A percentile compares a stretch with the other conserved stretches of the same genome.
phyloP scores from a whole-genome alignment of 495 filamentous ascomycete genomes.

The Apiosordaria backusii region DNA sequence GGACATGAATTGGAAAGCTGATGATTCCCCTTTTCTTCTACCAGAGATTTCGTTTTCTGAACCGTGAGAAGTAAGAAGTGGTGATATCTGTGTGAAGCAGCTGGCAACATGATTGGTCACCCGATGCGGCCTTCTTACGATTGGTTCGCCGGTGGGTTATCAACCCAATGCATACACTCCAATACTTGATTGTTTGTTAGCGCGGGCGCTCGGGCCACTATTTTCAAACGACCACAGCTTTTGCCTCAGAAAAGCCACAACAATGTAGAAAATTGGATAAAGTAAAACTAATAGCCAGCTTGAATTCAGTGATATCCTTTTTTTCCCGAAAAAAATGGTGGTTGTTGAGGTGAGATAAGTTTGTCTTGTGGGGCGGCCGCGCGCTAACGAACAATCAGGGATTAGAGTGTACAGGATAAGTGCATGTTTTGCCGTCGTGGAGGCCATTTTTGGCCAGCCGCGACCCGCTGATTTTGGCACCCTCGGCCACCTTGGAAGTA shows the following conservation, averaged over 20 bases:
- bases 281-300: too few relatives aligned
- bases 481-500: slow-evolving; percentile 16
- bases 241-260: too few relatives aligned
- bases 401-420: not conserved
- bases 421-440: slow-evolving; percentile 15
- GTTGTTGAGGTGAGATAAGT: too few relatives aligned
- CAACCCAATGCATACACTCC: not conserved
- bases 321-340: too few relatives aligned
- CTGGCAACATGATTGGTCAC: not conserved
- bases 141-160: not conserved
- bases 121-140: not conserved
- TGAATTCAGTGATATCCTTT: too few relatives aligned
- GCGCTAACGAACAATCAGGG: too few relatives aligned
- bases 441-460: slow-evolving; percentile 13
- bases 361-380: too few relatives aligned
- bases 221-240: too few relatives aligned
- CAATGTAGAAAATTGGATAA: too few relatives aligned
- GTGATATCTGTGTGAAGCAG: not conserved
- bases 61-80: not conserved
- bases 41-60: not conserved
- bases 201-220: too few relatives aligned
- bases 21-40: not conserved
- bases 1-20: not conserved
- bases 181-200: too few relatives aligned
- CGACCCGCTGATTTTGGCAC: slow-evolving; percentile 16